A percentile compares a stretch with the other conserved stretches of the same genome.
Evolutionary conservation across 2,329 filamentous ascomycete species (phyloP).

Genomic region (Alternaria sp.): DNA sequence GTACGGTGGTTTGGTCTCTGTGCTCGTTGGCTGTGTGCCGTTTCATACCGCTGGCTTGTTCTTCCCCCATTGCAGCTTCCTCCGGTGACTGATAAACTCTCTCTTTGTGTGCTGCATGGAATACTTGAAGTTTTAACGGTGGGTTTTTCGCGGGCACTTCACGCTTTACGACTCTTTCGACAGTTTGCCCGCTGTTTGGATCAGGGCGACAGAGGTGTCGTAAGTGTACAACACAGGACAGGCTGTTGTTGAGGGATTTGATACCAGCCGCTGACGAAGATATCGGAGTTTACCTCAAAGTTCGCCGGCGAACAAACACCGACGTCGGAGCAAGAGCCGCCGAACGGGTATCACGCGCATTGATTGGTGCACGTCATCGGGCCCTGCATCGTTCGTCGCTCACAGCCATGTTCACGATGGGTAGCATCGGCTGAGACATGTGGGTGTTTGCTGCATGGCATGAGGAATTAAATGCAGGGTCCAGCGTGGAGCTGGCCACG

Average conservation of each 20-base stretch:
- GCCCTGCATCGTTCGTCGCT: background rate
- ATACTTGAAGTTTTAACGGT: background rate
- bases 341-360: slow-evolving; percentile 7
- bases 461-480: background rate
- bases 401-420: background rate
- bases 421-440: slow-evolving; percentile 11
- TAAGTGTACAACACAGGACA: background rate
- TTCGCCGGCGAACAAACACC: slow-evolving; percentile 16
- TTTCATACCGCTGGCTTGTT: slow-evolving; percentile 16
- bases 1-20: background rate
- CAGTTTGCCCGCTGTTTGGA: background rate
- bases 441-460: background rate
- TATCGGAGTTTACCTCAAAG: slow-evolving; percentile 11
- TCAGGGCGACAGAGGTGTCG: background rate
- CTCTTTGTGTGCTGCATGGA: slow-evolving; percentile 40
- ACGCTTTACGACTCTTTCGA: background rate
- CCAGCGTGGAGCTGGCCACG: background rate
- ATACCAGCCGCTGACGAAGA: slow-evolving; percentile 10
- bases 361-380: slow-evolving; percentile 7
- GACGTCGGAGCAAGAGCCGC: slow-evolving; percentile 23
- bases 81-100: slow-evolving; percentile 34
- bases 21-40: background rate
- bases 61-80: slow-evolving; percentile 43
- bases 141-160: background rate
- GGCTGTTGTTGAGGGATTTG: slow-evolving; percentile 7